Conservation (phyloP, 2,329 filamentous ascomycete species). For the Ploettnerulaceae sp. region DNA sequence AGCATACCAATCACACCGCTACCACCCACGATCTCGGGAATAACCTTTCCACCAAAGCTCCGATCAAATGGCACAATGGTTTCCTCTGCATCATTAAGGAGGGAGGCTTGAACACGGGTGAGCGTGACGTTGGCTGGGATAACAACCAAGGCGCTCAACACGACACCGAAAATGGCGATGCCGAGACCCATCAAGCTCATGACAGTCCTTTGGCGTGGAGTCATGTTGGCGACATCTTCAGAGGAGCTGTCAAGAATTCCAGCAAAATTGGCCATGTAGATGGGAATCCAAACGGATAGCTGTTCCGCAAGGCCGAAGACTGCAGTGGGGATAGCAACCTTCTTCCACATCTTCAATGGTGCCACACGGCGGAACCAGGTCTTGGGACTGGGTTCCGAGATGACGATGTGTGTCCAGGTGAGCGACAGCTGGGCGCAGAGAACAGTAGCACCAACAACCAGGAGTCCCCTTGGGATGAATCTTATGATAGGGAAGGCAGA, state of each 20-base stretch:
- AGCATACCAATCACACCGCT: slow-evolving; percentile 64
- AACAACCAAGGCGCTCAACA: slow-evolving; percentile 57
- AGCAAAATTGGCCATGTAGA: slow-evolving; percentile 43
- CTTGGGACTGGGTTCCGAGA: slow-evolving; percentile 61
- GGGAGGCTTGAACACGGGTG: slow-evolving; percentile 78
- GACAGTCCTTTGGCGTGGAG: slow-evolving; percentile 37
- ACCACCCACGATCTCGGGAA: slow-evolving; percentile 69
- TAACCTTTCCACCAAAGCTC: slow-evolving; percentile 71
- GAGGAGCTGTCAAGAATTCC: slow-evolving; percentile 15
- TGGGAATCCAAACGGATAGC: slow-evolving; percentile 44
- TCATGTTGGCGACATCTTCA: slow-evolving; percentile 22
- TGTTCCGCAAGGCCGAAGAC: slow-evolving; percentile 56
- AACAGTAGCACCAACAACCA: slow-evolving; percentile 53
- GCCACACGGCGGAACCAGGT: slow-evolving; percentile 63
- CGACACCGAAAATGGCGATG: slow-evolving; percentile 43
- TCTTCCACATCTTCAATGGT: slow-evolving; percentile 58
- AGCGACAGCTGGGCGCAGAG: slow-evolving; percentile 64
- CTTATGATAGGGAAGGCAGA: slow-evolving; percentile 36
- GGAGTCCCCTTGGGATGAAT: slow-evolving; percentile 40
- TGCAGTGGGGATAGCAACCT: slow-evolving; percentile 63
- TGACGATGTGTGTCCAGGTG: slow-evolving; percentile 81
- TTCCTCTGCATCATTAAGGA: slow-evolving; percentile 76
- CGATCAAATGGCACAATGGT: slow-evolving; percentile 89
- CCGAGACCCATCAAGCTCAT: slow-evolving; percentile 42
- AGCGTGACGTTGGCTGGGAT: slow-evolving; percentile 75